phyloP scores from a whole-genome alignment of 805 yeast species.

The Soucietia sequanensis region DNA sequence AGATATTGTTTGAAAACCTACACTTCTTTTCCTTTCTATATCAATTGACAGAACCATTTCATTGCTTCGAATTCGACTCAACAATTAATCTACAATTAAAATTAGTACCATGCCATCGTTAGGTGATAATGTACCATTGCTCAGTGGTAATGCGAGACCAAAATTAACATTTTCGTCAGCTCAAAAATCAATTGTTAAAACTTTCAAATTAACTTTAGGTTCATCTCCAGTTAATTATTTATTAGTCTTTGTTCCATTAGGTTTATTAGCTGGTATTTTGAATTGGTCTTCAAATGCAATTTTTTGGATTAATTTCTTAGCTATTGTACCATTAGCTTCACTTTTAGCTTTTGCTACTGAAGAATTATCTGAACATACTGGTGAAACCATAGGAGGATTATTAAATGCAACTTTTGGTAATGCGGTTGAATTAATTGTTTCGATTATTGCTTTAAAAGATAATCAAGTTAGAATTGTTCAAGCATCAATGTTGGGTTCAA shows the following conservation, averaged over 20 bases:
- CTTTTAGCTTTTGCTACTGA: conserved; percentile 91
- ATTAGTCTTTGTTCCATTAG: conserved; percentile 84
- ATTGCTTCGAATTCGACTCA: background rate
- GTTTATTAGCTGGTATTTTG: conserved; percentile 67
- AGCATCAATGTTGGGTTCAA: conserved; percentile 95
- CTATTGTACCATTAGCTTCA: conserved; percentile 91
- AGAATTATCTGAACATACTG: conserved; percentile 81
- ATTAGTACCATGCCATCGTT: conserved; percentile 8
- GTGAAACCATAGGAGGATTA: conserved; percentile 90
- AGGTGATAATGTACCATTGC: conserved; percentile 9
- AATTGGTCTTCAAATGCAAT: conserved; percentile 53
- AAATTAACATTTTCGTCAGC: background rate
- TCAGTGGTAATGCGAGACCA: conserved; percentile 5
- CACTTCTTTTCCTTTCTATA: background rate
- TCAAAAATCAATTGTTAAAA: conserved; percentile 8
- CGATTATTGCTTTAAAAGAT: conserved; percentile 80
- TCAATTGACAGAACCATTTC: background rate
- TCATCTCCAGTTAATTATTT: conserved; percentile 77
- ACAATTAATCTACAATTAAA: too few relatives aligned
- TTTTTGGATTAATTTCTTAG: conserved; percentile 78
- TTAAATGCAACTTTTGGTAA: conserved; percentile 97
- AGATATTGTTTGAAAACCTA: too few relatives aligned
- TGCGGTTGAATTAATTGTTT: conserved; percentile 95
- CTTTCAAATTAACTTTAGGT: conserved; percentile 28
- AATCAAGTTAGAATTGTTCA: conserved; percentile 93